A percentile compares a stretch with the other conserved stretches of the same genome.
Evolutionary conservation across 345 rosid species (phyloP).

Genomic region (Draba incana): DNA sequence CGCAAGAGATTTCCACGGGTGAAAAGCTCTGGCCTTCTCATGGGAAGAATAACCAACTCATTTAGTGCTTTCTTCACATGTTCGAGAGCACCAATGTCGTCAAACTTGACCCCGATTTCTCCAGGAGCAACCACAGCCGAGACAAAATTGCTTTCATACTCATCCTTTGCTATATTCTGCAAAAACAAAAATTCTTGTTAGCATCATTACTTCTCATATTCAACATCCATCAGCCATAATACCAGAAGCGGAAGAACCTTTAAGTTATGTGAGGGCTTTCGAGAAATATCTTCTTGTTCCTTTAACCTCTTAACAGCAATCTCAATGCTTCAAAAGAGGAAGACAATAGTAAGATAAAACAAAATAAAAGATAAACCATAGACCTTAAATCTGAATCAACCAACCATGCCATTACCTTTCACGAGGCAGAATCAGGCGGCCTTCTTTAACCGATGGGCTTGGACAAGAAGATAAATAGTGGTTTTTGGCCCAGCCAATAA

Average conservation of each 20-base stretch:
- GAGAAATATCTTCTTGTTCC: constrained; percentile 70
- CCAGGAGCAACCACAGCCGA: constrained; percentile 94
- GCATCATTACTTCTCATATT: constrained; percentile 18
- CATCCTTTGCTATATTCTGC: constrained; percentile 90
- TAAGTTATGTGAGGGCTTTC: constrained; percentile 73
- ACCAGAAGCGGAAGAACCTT: constrained; percentile 52
- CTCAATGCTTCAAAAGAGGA: constrained; percentile 72
- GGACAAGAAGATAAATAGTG: constrained; percentile 73
- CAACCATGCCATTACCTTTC: constrained; percentile 61
- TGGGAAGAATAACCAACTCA: constrained; percentile 98
- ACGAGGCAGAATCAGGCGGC: constrained; percentile 69
- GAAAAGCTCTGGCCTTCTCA: constrained; percentile 95
- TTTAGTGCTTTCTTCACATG: constrained; percentile 89
- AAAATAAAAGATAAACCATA: neutral
- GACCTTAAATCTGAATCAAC: constrained; percentile 1
- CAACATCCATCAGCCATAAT: constrained; percentile 18
- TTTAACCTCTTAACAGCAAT: constrained; percentile 75
- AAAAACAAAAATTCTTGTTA: constrained; percentile 34
- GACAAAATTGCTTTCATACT: constrained; percentile 84
- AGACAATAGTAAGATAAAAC: constrained; percentile 39
- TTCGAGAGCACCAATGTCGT: constrained; percentile 96
- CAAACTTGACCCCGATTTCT: constrained; percentile 92
- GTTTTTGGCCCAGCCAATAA: constrained; percentile 97
- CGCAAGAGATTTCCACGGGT: constrained; percentile 87
- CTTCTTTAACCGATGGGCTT: constrained; percentile 69